These are phyloP conservation scores for Gymnopilus junonius DNA, from an alignment of 768 basidiomycete species.

Conservation along the genomic window DNA sequence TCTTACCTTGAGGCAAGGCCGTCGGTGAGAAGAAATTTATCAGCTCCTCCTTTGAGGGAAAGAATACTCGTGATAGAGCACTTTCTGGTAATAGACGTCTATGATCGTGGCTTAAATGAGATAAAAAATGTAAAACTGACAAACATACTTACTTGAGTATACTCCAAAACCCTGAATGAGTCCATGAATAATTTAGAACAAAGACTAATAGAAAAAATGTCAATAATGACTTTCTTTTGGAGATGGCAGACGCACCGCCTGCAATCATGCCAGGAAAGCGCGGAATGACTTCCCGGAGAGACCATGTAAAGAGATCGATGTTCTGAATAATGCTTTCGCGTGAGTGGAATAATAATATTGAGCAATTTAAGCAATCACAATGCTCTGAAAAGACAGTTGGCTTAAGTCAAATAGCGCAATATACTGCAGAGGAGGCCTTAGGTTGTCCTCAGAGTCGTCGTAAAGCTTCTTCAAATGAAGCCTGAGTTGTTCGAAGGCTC, in stretches of 20 bases:
- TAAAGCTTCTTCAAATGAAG: conserved; percentile 57
- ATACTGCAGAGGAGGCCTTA: conserved; percentile 62
- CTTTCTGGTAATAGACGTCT: conserved; percentile 67
- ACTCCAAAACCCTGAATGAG: conserved; percentile 70
- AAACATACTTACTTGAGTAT: conserved; percentile 67
- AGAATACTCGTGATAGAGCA: conserved; percentile 67
- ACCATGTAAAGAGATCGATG: conserved; percentile 67
- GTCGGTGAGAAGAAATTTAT: conserved; percentile 55
- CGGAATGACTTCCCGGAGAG: conserved; percentile 66
- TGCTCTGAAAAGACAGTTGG: conserved; percentile 54
- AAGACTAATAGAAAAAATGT: conserved; percentile 50
- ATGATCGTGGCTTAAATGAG: not conserved
- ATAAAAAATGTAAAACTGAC: conserved; percentile 10
- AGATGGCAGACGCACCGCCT: conserved; percentile 49
- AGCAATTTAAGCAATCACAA: conserved; percentile 44
- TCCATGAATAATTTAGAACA: conserved; percentile 76
- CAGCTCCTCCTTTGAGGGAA: conserved; percentile 61
- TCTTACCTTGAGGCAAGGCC: conserved; percentile 62
- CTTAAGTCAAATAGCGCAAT: conserved; percentile 68
- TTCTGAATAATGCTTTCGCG: conserved; percentile 40
- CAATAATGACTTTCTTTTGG: not conserved
- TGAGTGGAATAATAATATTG: conserved; percentile 7
- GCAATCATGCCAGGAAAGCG: conserved; percentile 79
- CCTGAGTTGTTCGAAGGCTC: conserved; percentile 61
- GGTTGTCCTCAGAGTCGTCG: conserved; percentile 29